phyloP scores from a whole-genome alignment of 2,329 filamentous ascomycete genomes.

The Pseudocercospora fijiensis region DNA sequence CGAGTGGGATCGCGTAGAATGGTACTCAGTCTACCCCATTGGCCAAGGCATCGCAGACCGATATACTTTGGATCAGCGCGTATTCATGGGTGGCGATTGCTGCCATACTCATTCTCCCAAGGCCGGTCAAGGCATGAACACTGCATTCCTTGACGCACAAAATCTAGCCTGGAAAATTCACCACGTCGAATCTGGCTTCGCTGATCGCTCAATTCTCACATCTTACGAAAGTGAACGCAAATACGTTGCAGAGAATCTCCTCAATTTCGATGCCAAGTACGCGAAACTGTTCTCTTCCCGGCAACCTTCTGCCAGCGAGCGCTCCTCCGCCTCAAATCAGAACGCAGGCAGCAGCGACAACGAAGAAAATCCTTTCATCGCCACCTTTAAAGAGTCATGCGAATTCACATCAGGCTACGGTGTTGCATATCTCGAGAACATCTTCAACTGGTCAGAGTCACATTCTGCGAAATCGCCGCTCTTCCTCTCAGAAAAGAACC shows the following conservation, averaged over 20 bases:
- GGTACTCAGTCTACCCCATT: conserved; percentile 66
- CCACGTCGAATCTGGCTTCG: conserved; percentile 80
- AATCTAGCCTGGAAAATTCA: conserved; percentile 98
- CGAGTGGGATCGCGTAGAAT: conserved; percentile 64
- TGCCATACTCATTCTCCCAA: conserved; percentile 65
- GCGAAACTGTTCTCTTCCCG: conserved; percentile 84
- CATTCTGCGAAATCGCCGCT: conserved; percentile 71
- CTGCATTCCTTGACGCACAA: conserved; percentile 63
- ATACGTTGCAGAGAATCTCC: conserved; percentile 76
- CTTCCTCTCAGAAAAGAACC: conserved; percentile 59
- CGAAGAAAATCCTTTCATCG: conserved; percentile 77
- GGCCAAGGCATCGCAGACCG: conserved; percentile 65
- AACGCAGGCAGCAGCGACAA: conserved; percentile 33
- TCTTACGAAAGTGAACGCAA: conserved; percentile 88
- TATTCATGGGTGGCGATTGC: conserved; percentile 65
- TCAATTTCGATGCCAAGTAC: conserved; percentile 85
- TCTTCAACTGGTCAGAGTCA: conserved; percentile 75
- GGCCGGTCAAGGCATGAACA: conserved; percentile 65
- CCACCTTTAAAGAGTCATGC: conserved; percentile 86
- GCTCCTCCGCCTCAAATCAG: conserved; percentile 65
- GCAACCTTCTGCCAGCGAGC: conserved; percentile 69
- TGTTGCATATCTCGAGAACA: conserved; percentile 78
- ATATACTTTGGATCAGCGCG: conserved; percentile 63
- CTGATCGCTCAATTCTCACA: conserved; percentile 69
- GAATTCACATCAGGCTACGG: conserved; percentile 93